phyloP scores from a whole-genome alignment of 371 early-diverging fungal genomes.

The Syncephalastrum sp. region DNA sequence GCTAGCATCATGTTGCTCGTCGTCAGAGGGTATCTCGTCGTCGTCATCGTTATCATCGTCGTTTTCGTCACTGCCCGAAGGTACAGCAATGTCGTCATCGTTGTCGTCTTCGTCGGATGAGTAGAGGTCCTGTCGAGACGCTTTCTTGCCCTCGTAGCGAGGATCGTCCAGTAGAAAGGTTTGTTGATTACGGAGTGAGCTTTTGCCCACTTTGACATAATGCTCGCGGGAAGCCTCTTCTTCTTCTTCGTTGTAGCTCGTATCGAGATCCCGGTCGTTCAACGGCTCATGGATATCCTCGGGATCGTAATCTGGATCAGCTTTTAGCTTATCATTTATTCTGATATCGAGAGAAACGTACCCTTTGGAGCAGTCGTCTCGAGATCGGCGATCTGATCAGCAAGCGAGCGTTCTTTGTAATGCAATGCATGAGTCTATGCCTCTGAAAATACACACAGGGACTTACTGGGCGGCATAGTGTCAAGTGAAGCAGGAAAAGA shows the following conservation, averaged over 20 bases:
- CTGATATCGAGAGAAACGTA: conserved; percentile 20
- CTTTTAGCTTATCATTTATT: not conserved
- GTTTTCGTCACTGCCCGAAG: conserved; percentile 35
- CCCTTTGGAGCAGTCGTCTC: conserved; percentile 69
- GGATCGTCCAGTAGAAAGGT: conserved; percentile 70
- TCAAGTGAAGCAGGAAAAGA: no score
- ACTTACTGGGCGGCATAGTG: no score
- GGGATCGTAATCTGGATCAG: conserved; percentile 54
- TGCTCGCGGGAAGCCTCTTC: conserved; percentile 61
- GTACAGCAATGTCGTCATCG: conserved; percentile 21
- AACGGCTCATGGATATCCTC: conserved; percentile 60
- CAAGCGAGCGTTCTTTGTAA: conserved; percentile 50
- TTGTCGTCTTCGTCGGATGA: conserved; percentile 47
- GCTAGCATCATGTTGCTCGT: conserved; percentile 22
- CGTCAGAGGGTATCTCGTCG: conserved; percentile 14
- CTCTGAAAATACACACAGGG: no score
- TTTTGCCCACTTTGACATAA: conserved; percentile 74
- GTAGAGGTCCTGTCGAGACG: conserved; percentile 64
- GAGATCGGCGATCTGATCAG: conserved; percentile 70
- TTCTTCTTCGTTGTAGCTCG: conserved; percentile 44
- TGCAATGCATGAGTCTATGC: no score
- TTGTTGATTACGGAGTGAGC: conserved; percentile 61
- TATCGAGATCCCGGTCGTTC: conserved; percentile 35
- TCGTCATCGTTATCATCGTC: conserved; percentile 25
- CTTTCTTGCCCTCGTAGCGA: conserved; percentile 73